Conservation (phyloP, 1,139 yeast species). For the Scheffersomyces lignicola region DNA sequence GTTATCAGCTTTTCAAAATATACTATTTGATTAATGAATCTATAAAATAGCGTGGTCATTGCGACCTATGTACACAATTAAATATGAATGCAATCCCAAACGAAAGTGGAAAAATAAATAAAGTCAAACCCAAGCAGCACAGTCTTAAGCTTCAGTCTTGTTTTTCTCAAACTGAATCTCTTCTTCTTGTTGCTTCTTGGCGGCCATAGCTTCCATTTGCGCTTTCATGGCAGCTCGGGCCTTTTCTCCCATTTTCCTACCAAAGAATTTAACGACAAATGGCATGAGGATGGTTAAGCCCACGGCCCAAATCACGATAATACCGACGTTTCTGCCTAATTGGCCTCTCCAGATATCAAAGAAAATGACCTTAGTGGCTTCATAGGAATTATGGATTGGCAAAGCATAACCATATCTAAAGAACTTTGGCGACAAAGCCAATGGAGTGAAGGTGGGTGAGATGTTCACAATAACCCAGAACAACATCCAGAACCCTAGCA, state of each 20-base stretch:
- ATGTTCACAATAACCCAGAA: constrained; percentile 43
- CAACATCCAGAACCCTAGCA: constrained; percentile 44
- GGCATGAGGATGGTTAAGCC: constrained; percentile 39
- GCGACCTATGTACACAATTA: too few relatives aligned
- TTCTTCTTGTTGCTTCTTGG: neutral
- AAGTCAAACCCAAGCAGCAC: too few relatives aligned
- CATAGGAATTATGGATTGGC: constrained; percentile 41
- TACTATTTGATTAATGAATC: too few relatives aligned
- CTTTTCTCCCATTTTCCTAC: constrained; percentile 26
- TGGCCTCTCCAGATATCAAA: constrained; percentile 37
- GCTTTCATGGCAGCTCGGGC: constrained; percentile 14
- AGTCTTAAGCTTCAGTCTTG: constrained; percentile 3
- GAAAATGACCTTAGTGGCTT: constrained; percentile 37
- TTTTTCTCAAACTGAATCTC: constrained; percentile 4
- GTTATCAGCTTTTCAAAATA: too few relatives aligned
- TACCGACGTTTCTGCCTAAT: constrained; percentile 38
- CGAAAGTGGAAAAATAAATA: too few relatives aligned
- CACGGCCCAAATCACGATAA: constrained; percentile 36
- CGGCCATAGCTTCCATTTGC: constrained; percentile 3
- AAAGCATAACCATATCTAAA: constrained; percentile 39
- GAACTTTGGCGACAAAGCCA: constrained; percentile 33
- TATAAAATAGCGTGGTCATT: too few relatives aligned
- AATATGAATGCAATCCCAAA: too few relatives aligned
- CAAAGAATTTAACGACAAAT: constrained; percentile 32
- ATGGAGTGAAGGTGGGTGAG: constrained; percentile 39